Evolutionary conservation across 2,329 filamentous ascomycete genomes (phyloP).

Genomic region (Aspergillus brasiliensis): DNA sequence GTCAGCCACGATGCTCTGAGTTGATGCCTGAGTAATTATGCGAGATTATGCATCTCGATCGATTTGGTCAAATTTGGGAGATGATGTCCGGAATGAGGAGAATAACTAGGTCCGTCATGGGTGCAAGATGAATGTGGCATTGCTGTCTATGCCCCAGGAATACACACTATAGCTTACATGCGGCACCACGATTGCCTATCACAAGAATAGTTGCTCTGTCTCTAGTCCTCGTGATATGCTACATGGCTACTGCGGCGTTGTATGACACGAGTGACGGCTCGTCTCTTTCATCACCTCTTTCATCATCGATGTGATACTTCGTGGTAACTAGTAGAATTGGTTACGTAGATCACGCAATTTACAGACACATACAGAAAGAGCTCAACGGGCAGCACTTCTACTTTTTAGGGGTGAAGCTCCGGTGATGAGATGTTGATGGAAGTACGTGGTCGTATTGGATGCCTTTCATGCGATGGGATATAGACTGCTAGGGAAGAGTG

Average conservation of each 20-base stretch:
- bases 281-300: not conserved
- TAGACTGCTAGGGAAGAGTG: too few relatives aligned
- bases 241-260: not conserved
- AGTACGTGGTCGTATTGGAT: too few relatives aligned
- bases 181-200: not conserved
- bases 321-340: not conserved
- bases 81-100: not conserved
- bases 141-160: not conserved
- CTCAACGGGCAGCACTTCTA: too few relatives aligned
- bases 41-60: not conserved
- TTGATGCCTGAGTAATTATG: not conserved
- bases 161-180: not conserved
- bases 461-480: too few relatives aligned
- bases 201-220: not conserved
- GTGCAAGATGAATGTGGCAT: not conserved
- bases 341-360: too few relatives aligned
- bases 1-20: constrained; percentile 2
- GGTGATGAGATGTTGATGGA: too few relatives aligned
- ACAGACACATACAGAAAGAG: too few relatives aligned
- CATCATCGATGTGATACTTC: not conserved
- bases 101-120: not conserved
- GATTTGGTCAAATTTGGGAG: not conserved
- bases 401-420: too few relatives aligned
- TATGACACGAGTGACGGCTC: not conserved
- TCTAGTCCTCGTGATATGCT: not conserved